Evolutionary conservation across 345 rosid species (phyloP).

Genomic region (Brassica napus): Da-Ae NC_063437.1:1278501-1279000

Average conservation of each 20-base stretch:
- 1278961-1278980: slow-evolving; percentile 93
- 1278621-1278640: slow-evolving; percentile 13
- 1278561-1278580: slow-evolving; percentile 30
- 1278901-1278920: slow-evolving; percentile 82
- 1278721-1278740: neutral
- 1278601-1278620: slow-evolving; percentile 26
- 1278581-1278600: slow-evolving; percentile 30
- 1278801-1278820: slow-evolving; percentile 61
- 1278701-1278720: slow-evolving; percentile 13
- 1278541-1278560: slow-evolving; percentile 26
- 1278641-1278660: too few species aligned
- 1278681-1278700: neutral
- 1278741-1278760: slow-evolving; percentile 3
- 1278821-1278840: slow-evolving; percentile 77
- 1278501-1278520: slow-evolving; percentile 18
- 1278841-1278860: slow-evolving; percentile 72
- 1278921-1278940: slow-evolving; percentile 67
- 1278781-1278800: slow-evolving; percentile 40
- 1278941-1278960: slow-evolving; percentile 84
- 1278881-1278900: slow-evolving; percentile 83
- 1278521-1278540: slow-evolving; percentile 23
- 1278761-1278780: slow-evolving; percentile 32
- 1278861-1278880: slow-evolving; percentile 84
- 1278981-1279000: slow-evolving; percentile 79
- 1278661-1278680: neutral